Conservation (phyloP, 805 yeast species). For the Teunomyces funiuensis region DNA sequence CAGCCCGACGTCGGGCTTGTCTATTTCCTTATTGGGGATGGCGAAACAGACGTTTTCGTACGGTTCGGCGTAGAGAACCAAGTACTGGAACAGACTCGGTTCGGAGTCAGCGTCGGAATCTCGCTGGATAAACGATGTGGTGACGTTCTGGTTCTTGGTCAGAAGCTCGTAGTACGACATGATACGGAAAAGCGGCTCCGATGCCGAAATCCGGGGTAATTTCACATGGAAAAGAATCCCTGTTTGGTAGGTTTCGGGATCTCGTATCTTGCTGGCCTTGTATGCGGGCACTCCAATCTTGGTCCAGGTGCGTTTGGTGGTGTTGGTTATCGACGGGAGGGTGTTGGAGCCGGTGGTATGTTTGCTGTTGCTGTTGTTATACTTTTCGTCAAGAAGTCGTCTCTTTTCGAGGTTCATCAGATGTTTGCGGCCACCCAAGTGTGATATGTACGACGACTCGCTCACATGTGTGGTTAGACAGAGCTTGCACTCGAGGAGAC, state of each 20-base stretch:
- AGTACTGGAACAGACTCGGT: constrained; percentile 55
- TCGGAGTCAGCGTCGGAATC: constrained; percentile 17
- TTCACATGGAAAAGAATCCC: constrained; percentile 70
- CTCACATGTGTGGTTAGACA: constrained; percentile 82
- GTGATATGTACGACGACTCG: constrained; percentile 80
- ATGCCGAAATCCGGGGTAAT: constrained; percentile 45
- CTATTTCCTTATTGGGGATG: constrained; percentile 60
- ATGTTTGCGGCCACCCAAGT: constrained; percentile 83
- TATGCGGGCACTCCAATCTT: constrained; percentile 76
- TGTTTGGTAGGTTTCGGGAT: constrained; percentile 52
- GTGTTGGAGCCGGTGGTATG: constrained; percentile 1
- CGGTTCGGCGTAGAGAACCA: constrained; percentile 86
- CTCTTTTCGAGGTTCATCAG: constrained; percentile 69
- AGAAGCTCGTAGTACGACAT: constrained; percentile 73
- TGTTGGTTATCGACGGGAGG: constrained; percentile 35
- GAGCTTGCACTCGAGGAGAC: constrained; percentile 77
- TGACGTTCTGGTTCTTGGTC: constrained; percentile 38
- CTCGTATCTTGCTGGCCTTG: constrained; percentile 65
- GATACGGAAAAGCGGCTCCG: constrained; percentile 65
- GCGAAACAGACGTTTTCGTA: constrained; percentile 79
- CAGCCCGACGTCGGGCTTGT: constrained; percentile 27
- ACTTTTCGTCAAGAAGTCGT: constrained; percentile 34
- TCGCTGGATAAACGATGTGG: constrained; percentile 24
- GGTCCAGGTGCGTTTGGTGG: constrained; percentile 45
- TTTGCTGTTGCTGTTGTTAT: constrained; percentile 14